These are phyloP conservation scores for Torulaspora quercuum DNA, from an alignment of 805 yeast species.

Conservation along the genomic window DNA sequence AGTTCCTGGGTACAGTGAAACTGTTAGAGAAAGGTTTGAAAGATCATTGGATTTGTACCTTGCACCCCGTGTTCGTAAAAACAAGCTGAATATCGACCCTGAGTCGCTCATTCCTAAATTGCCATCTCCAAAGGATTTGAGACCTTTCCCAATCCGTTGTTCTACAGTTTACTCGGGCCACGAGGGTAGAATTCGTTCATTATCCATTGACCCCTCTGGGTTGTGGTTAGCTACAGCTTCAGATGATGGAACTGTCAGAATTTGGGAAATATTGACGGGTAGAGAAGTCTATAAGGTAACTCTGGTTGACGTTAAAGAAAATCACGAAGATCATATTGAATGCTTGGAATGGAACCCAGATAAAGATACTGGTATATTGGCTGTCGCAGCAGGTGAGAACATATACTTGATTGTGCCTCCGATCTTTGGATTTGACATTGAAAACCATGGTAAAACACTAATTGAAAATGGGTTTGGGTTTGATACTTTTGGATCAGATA, in stretches of 20 bases:
- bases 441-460: constrained; percentile 71
- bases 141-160: constrained; percentile 93
- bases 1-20: constrained; percentile 89
- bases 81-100: constrained; percentile 90
- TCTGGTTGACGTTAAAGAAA: constrained; percentile 47
- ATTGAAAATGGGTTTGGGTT: constrained; percentile 92
- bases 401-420: constrained; percentile 84
- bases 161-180: constrained; percentile 86
- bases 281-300: constrained; percentile 78
- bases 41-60: constrained; percentile 88
- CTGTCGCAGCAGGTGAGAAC: constrained; percentile 78
- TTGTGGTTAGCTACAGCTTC: constrained; percentile 96
- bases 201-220: constrained; percentile 85
- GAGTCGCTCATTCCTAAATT: constrained; percentile 92
- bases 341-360: constrained; percentile 89
- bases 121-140: constrained; percentile 92
- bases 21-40: constrained; percentile 87
- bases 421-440: constrained; percentile 81
- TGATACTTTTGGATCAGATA: constrained; percentile 57
- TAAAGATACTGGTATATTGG: constrained; percentile 66
- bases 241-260: constrained; percentile 90
- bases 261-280: constrained; percentile 97
- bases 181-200: constrained; percentile 70
- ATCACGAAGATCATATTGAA: constrained; percentile 76
- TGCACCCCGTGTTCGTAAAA: constrained; percentile 93